A percentile compares a stretch with the other conserved stretches of the same genome.
Evolutionary conservation across 2,329 filamentous ascomycete species (phyloP).

Genomic region (Calcarisporium arbuscula): DNA sequence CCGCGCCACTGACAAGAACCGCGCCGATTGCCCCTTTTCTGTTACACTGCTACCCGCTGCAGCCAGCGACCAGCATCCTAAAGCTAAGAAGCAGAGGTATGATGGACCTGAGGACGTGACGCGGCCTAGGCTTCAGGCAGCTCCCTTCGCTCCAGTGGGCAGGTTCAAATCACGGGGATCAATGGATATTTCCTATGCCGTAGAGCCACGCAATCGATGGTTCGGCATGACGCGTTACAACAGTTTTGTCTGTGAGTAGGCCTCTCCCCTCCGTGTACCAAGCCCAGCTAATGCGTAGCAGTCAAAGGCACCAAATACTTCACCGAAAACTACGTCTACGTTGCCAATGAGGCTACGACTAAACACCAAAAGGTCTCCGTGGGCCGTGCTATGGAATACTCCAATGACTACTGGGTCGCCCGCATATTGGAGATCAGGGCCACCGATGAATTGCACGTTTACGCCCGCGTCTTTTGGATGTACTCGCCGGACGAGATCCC

Average conservation of each 20-base stretch:
- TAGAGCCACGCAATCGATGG: slow-evolving; percentile 48
- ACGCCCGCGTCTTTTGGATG: slow-evolving; percentile 69
- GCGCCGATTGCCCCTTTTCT: slow-evolving; percentile 51
- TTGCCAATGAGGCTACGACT: slow-evolving; percentile 52
- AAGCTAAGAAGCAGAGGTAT: slow-evolving; percentile 42
- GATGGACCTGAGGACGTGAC: slow-evolving; percentile 39
- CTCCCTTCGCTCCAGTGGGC: slow-evolving; percentile 48
- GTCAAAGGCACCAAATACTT: slow-evolving; percentile 53
- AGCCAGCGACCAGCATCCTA: slow-evolving; percentile 31
- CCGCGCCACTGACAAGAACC: slow-evolving; percentile 44
- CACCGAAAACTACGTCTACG: slow-evolving; percentile 52
- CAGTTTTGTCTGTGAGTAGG: slow-evolving; percentile 54
- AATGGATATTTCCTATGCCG: slow-evolving; percentile 49
- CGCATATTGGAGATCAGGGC: slow-evolving; percentile 72
- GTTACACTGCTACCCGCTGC: slow-evolving; percentile 27
- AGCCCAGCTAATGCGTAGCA: slow-evolving; percentile 19
- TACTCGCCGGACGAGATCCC: slow-evolving; percentile 69
- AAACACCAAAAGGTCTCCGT: slow-evolving; percentile 45
- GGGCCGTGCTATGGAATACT: slow-evolving; percentile 9
- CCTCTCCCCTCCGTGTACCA: no score
- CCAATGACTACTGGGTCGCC: slow-evolving; percentile 63
- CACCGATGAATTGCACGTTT: slow-evolving; percentile 66
- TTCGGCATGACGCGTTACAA: slow-evolving; percentile 55
- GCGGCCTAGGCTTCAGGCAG: slow-evolving; percentile 42
- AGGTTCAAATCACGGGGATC: slow-evolving; percentile 48